phyloP scores from a whole-genome alignment of 495 filamentous ascomycete species.

The Xylaria palmicola region DNA sequence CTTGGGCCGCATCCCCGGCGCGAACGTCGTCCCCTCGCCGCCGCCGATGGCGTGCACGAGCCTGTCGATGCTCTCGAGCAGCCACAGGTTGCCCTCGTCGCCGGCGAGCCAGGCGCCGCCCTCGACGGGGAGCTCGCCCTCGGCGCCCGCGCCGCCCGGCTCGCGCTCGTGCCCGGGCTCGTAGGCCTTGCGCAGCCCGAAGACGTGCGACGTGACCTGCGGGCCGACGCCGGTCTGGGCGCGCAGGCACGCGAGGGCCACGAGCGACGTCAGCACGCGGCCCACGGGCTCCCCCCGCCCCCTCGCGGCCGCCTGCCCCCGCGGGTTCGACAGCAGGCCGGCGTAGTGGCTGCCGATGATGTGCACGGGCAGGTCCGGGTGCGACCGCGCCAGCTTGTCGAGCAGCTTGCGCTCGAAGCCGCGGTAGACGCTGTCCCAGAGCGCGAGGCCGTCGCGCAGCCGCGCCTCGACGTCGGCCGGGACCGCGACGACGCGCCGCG shows the following conservation, averaged over 20 bases:
- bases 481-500: slow-evolving; percentile 51
- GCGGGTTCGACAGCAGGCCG: slow-evolving; percentile 64
- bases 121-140: slow-evolving; percentile 48
- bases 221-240: slow-evolving; percentile 77
- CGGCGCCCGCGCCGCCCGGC: slow-evolving; percentile 56
- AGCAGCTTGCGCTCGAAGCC: slow-evolving; percentile 70
- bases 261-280: slow-evolving; percentile 62
- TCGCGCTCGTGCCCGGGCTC: slow-evolving; percentile 75
- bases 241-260: slow-evolving; percentile 67
- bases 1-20: slow-evolving; percentile 50
- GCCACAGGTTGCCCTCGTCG: slow-evolving; percentile 73
- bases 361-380: slow-evolving; percentile 73
- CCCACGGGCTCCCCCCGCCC: slow-evolving; percentile 46
- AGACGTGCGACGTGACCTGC: slow-evolving; percentile 74
- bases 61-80: slow-evolving; percentile 65
- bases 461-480: slow-evolving; percentile 46
- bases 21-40: slow-evolving; percentile 60
- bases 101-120: slow-evolving; percentile 64
- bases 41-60: slow-evolving; percentile 64
- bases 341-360: slow-evolving; percentile 72
- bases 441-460: slow-evolving; percentile 54
- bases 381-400: slow-evolving; percentile 62
- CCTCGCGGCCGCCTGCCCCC: slow-evolving; percentile 14
- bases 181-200: slow-evolving; percentile 66
- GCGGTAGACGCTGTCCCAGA: slow-evolving; percentile 73